Conservation (phyloP, 2,329 filamentous ascomycete genomes). For the Calonectria henricotiae region DNA sequence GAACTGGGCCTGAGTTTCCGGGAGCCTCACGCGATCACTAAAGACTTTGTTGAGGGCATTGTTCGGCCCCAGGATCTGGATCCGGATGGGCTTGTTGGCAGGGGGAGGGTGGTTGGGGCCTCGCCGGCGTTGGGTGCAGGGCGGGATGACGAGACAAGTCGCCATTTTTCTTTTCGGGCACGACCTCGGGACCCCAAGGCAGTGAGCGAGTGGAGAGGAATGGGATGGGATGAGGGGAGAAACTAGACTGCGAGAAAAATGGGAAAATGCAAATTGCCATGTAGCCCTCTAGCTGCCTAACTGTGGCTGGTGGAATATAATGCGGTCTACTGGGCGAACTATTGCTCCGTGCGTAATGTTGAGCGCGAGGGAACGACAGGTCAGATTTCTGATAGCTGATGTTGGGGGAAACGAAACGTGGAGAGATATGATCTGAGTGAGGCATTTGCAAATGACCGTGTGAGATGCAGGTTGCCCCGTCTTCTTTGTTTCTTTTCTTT, state of each 20-base stretch:
- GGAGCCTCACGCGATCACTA: not conserved
- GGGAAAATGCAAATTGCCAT: constrained; percentile 16
- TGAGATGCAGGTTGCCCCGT: not conserved
- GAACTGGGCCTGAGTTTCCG: constrained; percentile 2
- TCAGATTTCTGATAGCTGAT: not conserved
- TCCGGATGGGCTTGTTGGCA: not conserved
- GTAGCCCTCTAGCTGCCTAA: constrained; percentile 14
- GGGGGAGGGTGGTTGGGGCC: constrained; percentile 11
- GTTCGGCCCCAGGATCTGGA: constrained; percentile 15
- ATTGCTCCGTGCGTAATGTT: constrained; percentile 16
- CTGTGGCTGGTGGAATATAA: constrained; percentile 14
- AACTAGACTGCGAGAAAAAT: not conserved
- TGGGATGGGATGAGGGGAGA: not conserved
- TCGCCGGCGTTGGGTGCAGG: not conserved
- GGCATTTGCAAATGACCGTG: not conserved
- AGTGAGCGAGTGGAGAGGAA: too few species aligned
- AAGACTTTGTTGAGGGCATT: constrained; percentile 7
- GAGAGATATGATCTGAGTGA: constrained; percentile 1
- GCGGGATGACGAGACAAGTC: constrained; percentile 6
- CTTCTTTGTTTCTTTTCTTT: not conserved
- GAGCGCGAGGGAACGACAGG: constrained; percentile 3
- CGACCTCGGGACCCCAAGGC: not conserved
- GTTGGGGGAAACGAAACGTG: not conserved
- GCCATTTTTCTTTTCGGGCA: not conserved
- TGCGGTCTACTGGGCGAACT: constrained; percentile 17